phyloP scores from a whole-genome alignment of 1,139 yeast species.

The Scheffersomyces illinoinensis region DNA sequence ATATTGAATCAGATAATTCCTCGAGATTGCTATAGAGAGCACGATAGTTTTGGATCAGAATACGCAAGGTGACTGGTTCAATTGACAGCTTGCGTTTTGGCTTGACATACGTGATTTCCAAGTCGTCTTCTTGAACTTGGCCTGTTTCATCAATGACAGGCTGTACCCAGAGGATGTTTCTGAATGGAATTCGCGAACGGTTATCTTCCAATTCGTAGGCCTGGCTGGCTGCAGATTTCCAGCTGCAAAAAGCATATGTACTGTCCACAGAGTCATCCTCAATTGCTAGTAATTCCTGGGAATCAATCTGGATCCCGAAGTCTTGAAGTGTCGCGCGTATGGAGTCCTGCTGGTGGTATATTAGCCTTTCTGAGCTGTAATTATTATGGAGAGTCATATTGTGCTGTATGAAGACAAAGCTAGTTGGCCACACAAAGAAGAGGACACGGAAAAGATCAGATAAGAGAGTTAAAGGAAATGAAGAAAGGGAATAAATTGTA shows the following conservation, averaged over 20 bases:
- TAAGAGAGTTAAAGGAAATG: neutral
- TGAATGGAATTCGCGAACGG: slow-evolving; percentile 18
- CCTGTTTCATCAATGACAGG: slow-evolving; percentile 5
- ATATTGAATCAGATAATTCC: slow-evolving; percentile 13
- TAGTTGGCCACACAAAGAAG: neutral
- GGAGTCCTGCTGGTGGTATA: neutral
- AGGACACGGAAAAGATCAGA: neutral
- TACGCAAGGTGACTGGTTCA: slow-evolving; percentile 5
- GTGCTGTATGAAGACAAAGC: neutral
- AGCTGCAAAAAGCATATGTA: neutral
- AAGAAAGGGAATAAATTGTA: too few species aligned
- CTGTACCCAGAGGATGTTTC: slow-evolving; percentile 31
- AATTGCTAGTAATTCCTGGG: neutral
- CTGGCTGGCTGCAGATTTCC: neutral
- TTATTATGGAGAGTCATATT: neutral
- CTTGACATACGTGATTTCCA: slow-evolving; percentile 22
- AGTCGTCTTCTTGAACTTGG: slow-evolving; percentile 11
- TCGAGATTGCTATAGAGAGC: neutral
- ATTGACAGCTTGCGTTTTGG: slow-evolving; percentile 10
- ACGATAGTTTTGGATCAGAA: slow-evolving; percentile 1
- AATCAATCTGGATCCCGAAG: neutral
- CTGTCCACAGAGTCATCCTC: neutral
- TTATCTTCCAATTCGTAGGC: neutral
- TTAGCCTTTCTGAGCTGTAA: neutral
- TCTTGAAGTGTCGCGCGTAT: neutral